Evolutionary conservation across 2,329 filamentous ascomycete species (phyloP).

Genomic region (Cladosporium velox): DNA sequence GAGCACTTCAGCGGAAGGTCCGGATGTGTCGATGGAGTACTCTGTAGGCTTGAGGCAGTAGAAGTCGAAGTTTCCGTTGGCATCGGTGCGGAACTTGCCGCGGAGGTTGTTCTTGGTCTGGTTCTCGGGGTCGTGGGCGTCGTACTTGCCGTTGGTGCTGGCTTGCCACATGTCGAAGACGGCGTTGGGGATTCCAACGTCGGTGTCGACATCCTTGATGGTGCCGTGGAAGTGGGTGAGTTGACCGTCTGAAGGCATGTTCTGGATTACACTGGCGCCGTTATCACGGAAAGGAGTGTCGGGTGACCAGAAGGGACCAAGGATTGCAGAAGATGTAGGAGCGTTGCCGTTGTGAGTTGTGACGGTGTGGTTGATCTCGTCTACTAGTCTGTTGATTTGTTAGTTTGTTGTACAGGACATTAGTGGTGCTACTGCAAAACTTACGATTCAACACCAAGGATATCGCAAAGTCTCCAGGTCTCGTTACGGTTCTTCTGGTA

Average conservation of each 20-base stretch:
- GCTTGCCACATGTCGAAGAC: conserved; percentile 79
- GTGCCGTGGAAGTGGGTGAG: conserved; percentile 66
- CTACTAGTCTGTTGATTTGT: conserved; percentile 4
- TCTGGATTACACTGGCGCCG: conserved; percentile 43
- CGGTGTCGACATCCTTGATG: conserved; percentile 60
- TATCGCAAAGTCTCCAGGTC: conserved; percentile 64
- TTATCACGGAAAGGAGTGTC: conserved; percentile 68
- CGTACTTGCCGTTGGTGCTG: conserved; percentile 59
- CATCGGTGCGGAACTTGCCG: conserved; percentile 69
- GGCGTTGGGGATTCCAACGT: conserved; percentile 65
- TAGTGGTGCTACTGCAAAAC: conserved; percentile 34
- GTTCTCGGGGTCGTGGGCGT: conserved; percentile 64
- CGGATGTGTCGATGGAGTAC: conserved; percentile 59
- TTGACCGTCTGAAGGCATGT: conserved; percentile 54
- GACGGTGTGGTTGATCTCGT: conserved; percentile 50
- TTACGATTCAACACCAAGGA: conserved; percentile 63
- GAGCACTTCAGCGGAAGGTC: conserved; percentile 59
- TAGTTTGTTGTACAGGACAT: neutral
- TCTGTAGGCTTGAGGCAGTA: conserved; percentile 47
- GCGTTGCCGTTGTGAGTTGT: conserved; percentile 59
- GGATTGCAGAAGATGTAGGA: conserved; percentile 71
- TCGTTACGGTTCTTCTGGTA: conserved; percentile 59
- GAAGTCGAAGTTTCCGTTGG: conserved; percentile 60
- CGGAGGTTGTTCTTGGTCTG: conserved; percentile 74
- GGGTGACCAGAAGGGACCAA: conserved; percentile 74